These are phyloP conservation scores for Myxozyma lipomycoides DNA, from an alignment of 805 yeast species.

Conservation along the genomic window DNA sequence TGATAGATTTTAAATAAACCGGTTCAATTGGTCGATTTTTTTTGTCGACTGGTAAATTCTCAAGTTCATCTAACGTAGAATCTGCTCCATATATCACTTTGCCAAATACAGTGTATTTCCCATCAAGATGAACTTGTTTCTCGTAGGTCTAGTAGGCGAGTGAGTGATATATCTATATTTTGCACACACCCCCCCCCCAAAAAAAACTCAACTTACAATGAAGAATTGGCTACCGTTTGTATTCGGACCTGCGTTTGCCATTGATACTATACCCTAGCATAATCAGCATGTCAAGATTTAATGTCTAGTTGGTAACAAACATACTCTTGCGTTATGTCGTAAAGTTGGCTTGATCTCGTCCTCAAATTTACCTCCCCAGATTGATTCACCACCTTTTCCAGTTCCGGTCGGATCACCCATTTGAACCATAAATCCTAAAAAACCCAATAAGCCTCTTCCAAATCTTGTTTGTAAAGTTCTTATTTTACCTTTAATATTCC, in stretches of 20 bases:
- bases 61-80: conserved; percentile 33
- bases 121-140: conserved; percentile 31
- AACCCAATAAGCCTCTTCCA: no score
- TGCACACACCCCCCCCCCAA: no score
- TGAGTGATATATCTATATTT: neutral
- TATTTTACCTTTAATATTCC: conserved; percentile 42
- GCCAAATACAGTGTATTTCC: conserved; percentile 34
- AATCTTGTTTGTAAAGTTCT: no score
- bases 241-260: conserved; percentile 56
- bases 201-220: conserved; percentile 36
- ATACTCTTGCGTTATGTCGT: conserved; percentile 29
- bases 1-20: conserved; percentile 34
- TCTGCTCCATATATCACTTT: conserved; percentile 32
- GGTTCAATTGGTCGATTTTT: conserved; percentile 40
- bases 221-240: conserved; percentile 54
- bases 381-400: conserved; percentile 35
- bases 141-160: conserved; percentile 30
- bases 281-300: neutral
- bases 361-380: conserved; percentile 34
- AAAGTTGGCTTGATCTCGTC: conserved; percentile 32
- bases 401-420: conserved; percentile 40
- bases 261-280: conserved; percentile 40
- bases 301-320: neutral
- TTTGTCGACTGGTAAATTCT: conserved; percentile 35
- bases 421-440: conserved; percentile 51